Conservation (phyloP, 345 rosid species). For the Salix exigua region DNA sequence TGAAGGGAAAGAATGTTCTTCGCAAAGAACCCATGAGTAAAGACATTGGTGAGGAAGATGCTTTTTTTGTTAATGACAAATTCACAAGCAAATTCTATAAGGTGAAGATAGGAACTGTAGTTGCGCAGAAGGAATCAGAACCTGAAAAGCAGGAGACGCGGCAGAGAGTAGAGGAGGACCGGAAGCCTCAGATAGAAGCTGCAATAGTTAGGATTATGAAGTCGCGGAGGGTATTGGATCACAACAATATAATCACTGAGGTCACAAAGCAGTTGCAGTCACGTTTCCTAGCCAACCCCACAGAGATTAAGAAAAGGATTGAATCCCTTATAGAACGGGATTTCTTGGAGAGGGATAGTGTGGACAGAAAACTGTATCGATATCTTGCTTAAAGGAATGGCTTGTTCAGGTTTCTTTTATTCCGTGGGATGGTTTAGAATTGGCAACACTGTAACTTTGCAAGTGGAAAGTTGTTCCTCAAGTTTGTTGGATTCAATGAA, state of each 20-base stretch:
- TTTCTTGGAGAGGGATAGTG: slow-evolving; percentile 90
- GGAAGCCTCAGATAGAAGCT: slow-evolving; percentile 98
- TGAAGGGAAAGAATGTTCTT: slow-evolving; percentile 87
- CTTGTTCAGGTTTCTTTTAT: slow-evolving; percentile 4
- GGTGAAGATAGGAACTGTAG: slow-evolving; percentile 98
- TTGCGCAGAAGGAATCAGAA: slow-evolving; percentile 94
- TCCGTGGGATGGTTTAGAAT: slow-evolving; percentile 19
- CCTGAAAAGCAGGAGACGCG: slow-evolving; percentile 98
- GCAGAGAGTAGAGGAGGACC: slow-evolving; percentile 96
- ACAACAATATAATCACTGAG: slow-evolving; percentile 86
- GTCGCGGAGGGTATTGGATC: slow-evolving; percentile 91
- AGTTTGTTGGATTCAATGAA: slow-evolving; percentile 21
- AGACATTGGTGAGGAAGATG: slow-evolving; percentile 86
- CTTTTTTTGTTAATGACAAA: slow-evolving; percentile 79
- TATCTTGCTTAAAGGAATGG: slow-evolving; percentile 63
- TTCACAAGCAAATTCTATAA: slow-evolving; percentile 89
- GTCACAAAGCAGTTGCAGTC: slow-evolving; percentile 95
- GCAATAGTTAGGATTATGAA: slow-evolving; percentile 98
- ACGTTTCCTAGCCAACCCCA: slow-evolving; percentile 89
- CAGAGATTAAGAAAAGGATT: slow-evolving; percentile 92
- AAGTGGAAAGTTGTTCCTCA: slow-evolving; percentile 17
- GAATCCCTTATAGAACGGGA: slow-evolving; percentile 96
- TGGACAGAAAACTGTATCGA: slow-evolving; percentile 84
- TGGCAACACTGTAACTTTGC: slow-evolving; percentile 4
- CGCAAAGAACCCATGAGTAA: slow-evolving; percentile 97